Evolutionary conservation across 140 eudicot species (phyloP), one percentile per base, ranked within the genome.

Genomic region (Erigeron philadelphicus): DNA sequence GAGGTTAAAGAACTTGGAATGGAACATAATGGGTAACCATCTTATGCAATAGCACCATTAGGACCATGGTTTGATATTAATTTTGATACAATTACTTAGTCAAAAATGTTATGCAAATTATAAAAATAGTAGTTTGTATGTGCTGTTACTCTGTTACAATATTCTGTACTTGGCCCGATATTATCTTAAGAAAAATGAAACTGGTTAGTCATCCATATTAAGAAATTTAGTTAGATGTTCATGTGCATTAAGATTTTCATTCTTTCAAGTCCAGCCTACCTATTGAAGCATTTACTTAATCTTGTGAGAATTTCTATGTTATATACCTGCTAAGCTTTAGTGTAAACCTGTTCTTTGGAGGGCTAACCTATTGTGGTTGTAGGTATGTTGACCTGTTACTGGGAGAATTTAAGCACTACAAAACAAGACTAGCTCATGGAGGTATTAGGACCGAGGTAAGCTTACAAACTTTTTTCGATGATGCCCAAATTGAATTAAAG

Each of bases 351-450:
- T 31, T 68, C 16, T 49, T 68, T 4, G n/a, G 17, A 49, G 41
- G 19, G 49, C 65, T 77, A 15, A 65, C 65, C 58, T 75, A 21
- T 71, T 46, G 72, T 61, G 73, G 67, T 61, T 57, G 75, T 73
- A 93, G 98, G 80, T 94, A 94, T 68, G 99, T 87, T 74, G 99
- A 94, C 83, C 75, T 94, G 74, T 77, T 94, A 58, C 70, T 94
- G 79, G 99, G 99, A 66, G 99, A 94, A 83, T 94, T 94, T 67
- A 94, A 94, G 84, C 99, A 94, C 80, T 94, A 86, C 85, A 94
- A 73, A 68, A 94, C 99, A 74, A 78, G 97, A 81, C 81, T 94
- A 62, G 99, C 97, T 75, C 99, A 94, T 78, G 99, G 95, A 58
- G 99, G 94, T 35, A 90, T 94, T 61, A 82, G 83, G 59, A 76